Conservation (phyloP, 164 flowering plant species). For the Brasenia schreberi region DNA sequence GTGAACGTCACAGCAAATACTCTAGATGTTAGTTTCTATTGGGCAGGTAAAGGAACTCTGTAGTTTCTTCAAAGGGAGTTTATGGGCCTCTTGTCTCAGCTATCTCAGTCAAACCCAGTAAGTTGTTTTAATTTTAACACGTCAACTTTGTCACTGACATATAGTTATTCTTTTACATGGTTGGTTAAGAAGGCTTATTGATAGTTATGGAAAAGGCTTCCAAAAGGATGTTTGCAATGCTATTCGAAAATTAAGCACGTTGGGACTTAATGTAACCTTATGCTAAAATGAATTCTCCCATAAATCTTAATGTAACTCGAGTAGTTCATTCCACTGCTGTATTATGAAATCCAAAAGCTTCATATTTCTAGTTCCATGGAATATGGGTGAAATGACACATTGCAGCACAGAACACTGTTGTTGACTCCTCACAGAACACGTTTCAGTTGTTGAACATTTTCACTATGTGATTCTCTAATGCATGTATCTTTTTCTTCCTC, state of each 20-base stretch:
- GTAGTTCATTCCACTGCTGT: no score
- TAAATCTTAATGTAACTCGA: no score
- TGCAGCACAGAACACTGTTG: no score
- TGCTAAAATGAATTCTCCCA: no score
- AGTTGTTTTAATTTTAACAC: conserved; percentile 8
- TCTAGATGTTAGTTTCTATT: conserved; percentile 63
- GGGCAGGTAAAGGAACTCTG: conserved; percentile 83
- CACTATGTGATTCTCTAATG: neutral
- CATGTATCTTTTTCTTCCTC: conserved; percentile 5
- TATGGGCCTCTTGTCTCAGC: conserved; percentile 90
- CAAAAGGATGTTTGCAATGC: no score
- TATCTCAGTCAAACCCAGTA: conserved; percentile 67
- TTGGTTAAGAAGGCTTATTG: neutral
- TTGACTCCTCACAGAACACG: no score
- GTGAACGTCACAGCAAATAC: conserved; percentile 36
- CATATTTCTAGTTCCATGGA: no score
- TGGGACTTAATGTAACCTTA: no score
- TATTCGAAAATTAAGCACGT: no score
- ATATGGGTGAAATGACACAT: no score
- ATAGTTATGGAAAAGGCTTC: neutral
- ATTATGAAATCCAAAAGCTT: no score
- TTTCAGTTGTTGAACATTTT: no score
- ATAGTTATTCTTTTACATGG: neutral
- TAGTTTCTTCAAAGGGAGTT: conserved; percentile 49
- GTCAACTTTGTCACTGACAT: neutral